phyloP scores from a whole-genome alignment of 2,329 filamentous ascomycete genomes.

The Zymoseptoria tritici region DNA sequence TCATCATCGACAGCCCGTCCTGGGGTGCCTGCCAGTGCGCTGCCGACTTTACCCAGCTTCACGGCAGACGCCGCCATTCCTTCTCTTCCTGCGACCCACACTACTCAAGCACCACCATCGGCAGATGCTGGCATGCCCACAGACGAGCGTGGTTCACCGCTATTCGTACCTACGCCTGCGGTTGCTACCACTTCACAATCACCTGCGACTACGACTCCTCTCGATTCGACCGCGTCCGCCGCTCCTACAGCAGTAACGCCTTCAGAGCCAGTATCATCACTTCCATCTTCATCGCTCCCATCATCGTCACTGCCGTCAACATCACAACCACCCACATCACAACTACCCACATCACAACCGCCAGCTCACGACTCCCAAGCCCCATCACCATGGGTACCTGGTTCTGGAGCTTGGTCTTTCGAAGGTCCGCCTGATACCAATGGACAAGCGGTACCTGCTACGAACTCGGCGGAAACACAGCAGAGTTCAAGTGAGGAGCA shows the following conservation, averaged over 20 bases:
- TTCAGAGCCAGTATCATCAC: not conserved
- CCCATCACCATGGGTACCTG: not conserved
- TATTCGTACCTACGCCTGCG: not conserved
- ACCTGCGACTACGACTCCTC: not conserved
- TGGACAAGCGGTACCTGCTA: not conserved
- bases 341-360: not conserved
- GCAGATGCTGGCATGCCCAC: conserved; percentile 1
- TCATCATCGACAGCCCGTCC: not conserved
- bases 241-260: not conserved
- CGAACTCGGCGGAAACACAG: not conserved
- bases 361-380: not conserved
- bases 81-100: not conserved
- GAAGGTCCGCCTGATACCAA: conserved; percentile 1
- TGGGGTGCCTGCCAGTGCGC: not conserved
- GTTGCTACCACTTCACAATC: not conserved
- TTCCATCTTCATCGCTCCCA: not conserved
- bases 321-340: not conserved
- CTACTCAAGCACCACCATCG: not conserved
- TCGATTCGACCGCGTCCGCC: not conserved
- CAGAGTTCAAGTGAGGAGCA: not conserved
- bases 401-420: conserved; percentile 13
- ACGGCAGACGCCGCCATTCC: not conserved
- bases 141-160: conserved; percentile 2
- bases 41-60: not conserved
- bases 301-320: not conserved